Conservation (phyloP, 179 eudicot species). For the Sideroxylon spinosum region DNA sequence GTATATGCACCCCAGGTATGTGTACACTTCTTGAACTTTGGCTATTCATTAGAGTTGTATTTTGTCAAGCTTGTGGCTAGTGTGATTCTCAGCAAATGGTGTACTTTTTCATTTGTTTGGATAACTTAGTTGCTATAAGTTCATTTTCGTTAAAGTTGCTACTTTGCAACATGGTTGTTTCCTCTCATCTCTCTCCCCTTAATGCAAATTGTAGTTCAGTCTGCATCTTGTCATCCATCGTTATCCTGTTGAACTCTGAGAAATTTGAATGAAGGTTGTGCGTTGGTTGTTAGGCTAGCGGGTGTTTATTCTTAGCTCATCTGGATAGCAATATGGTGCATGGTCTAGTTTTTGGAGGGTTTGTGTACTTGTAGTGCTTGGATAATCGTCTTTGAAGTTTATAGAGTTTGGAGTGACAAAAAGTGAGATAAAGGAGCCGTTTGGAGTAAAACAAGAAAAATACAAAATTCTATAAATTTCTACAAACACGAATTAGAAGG, state of each 20-base stretch:
- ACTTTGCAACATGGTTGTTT: not conserved
- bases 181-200: not conserved
- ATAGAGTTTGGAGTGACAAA: too few relatives aligned
- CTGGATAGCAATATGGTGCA: conserved; percentile 10
- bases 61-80: not conserved
- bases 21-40: not conserved
- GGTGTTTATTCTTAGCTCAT: not conserved
- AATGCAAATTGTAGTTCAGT: not conserved
- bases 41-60: not conserved
- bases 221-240: not conserved
- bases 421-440: too few relatives aligned
- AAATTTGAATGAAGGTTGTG: not conserved
- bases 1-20: conserved; percentile 83
- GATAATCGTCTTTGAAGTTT: not conserved
- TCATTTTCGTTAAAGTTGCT: not conserved
- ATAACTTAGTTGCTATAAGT: not conserved
- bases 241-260: not conserved
- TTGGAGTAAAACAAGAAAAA: too few relatives aligned
- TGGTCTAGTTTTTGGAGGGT: not conserved
- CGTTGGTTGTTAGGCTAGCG: not conserved
- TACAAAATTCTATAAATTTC: too few relatives aligned
- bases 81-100: not conserved
- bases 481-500: too few relatives aligned
- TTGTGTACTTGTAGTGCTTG: not conserved
- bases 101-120: not conserved